Conservation (phyloP, 2,329 filamentous ascomycete species). For the Phialophora expanda region DNA sequence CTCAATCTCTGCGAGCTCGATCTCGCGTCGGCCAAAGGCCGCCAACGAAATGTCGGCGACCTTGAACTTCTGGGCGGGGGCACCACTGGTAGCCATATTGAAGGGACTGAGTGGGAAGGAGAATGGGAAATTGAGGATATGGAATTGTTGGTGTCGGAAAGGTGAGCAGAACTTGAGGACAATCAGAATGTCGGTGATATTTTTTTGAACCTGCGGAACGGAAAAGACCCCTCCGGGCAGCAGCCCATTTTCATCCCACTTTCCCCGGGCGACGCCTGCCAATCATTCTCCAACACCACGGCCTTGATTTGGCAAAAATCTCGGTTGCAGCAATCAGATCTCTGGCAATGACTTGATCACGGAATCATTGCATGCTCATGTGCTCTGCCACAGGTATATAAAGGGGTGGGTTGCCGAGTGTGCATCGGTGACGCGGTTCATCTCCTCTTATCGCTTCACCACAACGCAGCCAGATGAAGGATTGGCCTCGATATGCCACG, state of each 20-base stretch:
- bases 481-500: constrained; percentile 2
- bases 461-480: neutral
- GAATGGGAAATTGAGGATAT: constrained; percentile 6
- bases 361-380: constrained; percentile 12
- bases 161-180: constrained; percentile 6
- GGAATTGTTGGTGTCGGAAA: constrained; percentile 1
- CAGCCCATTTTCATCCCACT: constrained; percentile 13
- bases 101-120: too few species aligned
- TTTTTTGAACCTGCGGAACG: constrained; percentile 18
- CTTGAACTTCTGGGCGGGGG: constrained; percentile 93
- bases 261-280: neutral
- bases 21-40: constrained; percentile 98
- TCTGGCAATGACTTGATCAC: constrained; percentile 8
- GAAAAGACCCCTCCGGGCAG: constrained; percentile 18
- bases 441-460: constrained; percentile 13
- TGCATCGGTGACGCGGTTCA: neutral
- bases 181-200: constrained; percentile 23
- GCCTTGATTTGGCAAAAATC: neutral
- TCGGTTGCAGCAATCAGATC: neutral
- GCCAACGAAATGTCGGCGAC: constrained; percentile 97
- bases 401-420: neutral
- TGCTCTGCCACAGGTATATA: constrained; percentile 7
- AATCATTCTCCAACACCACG: constrained; percentile 8
- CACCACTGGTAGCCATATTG: constrained; percentile 50
- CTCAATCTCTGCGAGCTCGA: constrained; percentile 93